These are phyloP conservation scores for Phytophthora quininea DNA, from an alignment of 352 stramenopile species.

Conservation along the genomic window DNA sequence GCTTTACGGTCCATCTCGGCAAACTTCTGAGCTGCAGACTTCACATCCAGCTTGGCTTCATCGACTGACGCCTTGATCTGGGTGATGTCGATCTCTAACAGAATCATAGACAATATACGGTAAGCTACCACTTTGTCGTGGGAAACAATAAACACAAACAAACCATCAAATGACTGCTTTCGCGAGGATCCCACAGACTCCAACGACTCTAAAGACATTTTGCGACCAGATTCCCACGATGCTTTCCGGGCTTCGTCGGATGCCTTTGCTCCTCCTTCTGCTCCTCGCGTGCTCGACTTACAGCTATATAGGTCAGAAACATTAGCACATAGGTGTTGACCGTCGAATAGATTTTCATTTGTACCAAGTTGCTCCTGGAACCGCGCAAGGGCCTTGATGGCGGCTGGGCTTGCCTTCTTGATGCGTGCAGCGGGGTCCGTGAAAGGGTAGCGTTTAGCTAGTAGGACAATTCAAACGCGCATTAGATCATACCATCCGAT, in stretches of 20 bases:
- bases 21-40: slow-evolving; percentile 65
- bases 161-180: slow-evolving; percentile 50
- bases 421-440: slow-evolving; percentile 52
- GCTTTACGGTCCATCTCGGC: slow-evolving; percentile 68
- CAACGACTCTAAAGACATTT: slow-evolving; percentile 46
- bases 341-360: background rate
- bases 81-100: slow-evolving; percentile 52
- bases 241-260: slow-evolving; percentile 43
- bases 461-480: background rate
- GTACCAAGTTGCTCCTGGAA: slow-evolving; percentile 70
- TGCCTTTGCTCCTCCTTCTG: slow-evolving; percentile 37
- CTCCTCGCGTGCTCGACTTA: slow-evolving; percentile 39
- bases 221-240: slow-evolving; percentile 40
- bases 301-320: slow-evolving; percentile 15
- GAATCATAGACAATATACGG: background rate
- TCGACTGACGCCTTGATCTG: slow-evolving; percentile 69
- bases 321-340: too few relatives aligned
- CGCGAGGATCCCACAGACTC: slow-evolving; percentile 37
- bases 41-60: slow-evolving; percentile 50
- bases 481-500: background rate
- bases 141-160: background rate
- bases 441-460: slow-evolving; percentile 69
- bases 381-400: slow-evolving; percentile 52
- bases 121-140: background rate
- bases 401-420: slow-evolving; percentile 48